Conservation (phyloP, 257 asterid species). For the Dorcoceras hygrometricum region DNA sequence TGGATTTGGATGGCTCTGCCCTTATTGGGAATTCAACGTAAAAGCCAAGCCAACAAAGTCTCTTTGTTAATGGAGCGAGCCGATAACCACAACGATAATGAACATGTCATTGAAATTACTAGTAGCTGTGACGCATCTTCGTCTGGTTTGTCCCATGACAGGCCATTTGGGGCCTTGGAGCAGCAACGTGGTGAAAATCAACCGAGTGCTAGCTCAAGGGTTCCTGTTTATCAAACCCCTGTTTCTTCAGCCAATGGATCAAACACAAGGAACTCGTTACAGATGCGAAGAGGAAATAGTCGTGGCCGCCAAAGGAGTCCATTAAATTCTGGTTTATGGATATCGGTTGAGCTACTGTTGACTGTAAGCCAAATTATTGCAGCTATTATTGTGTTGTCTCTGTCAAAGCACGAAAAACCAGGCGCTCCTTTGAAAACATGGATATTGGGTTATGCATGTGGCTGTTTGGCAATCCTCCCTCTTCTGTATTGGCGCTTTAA, state of each 20-base stretch:
- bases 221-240: conserved; percentile 47
- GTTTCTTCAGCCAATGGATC: conserved; percentile 30
- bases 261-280: conserved; percentile 56
- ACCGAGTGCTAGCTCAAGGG: conserved; percentile 58
- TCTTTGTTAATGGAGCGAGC: conserved; percentile 66
- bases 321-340: conserved; percentile 79
- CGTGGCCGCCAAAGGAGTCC: conserved; percentile 81
- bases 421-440: conserved; percentile 73
- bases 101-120: conserved; percentile 67
- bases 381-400: conserved; percentile 64
- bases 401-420: conserved; percentile 77
- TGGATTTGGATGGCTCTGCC: conserved; percentile 62
- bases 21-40: conserved; percentile 55
- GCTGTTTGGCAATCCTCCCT: conserved; percentile 84
- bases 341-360: conserved; percentile 67
- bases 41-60: conserved; percentile 44
- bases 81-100: conserved; percentile 33
- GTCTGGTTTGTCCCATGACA: conserved; percentile 51
- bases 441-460: conserved; percentile 89
- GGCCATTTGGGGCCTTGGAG: conserved; percentile 39
- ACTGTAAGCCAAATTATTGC: conserved; percentile 83
- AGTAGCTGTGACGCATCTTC: conserved; percentile 53
- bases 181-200: conserved; percentile 51
- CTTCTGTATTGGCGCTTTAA: conserved; percentile 84
- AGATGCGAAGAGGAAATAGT: conserved; percentile 60